Conservation (phyloP, 495 filamentous ascomycete genomes). For the Chaetomium cochliodes region DNA sequence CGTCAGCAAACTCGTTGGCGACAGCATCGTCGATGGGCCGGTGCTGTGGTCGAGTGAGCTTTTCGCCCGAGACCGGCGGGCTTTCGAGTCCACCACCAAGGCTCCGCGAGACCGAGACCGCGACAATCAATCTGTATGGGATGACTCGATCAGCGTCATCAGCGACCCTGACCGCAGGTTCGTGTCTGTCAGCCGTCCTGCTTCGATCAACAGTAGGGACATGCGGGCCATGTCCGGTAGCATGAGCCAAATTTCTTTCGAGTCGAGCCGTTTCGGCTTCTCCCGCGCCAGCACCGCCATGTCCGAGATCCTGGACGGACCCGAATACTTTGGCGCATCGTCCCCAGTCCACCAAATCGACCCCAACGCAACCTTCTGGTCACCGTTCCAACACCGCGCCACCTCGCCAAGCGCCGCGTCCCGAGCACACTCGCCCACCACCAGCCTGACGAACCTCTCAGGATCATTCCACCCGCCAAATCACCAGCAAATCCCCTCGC, state of each 20-base stretch:
- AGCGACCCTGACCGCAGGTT: conserved; percentile 52
- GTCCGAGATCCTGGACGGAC: conserved; percentile 65
- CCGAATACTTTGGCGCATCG: conserved; percentile 64
- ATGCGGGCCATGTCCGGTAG: conserved; percentile 55
- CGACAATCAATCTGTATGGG: conserved; percentile 46
- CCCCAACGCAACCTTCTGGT: conserved; percentile 84
- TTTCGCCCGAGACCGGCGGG: conserved; percentile 73
- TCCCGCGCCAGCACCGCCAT: conserved; percentile 55
- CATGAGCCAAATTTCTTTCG: conserved; percentile 63
- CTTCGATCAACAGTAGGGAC: conserved; percentile 43
- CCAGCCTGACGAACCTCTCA: conserved; percentile 52
- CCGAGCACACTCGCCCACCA: conserved; percentile 56
- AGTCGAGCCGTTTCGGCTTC: conserved; percentile 60
- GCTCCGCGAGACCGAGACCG: conserved; percentile 36
- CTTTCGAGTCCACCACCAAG: conserved; percentile 62
- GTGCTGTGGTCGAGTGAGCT: conserved; percentile 92
- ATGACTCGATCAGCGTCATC: conserved; percentile 55
- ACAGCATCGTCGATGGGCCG: conserved; percentile 80
- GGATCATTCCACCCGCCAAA: conserved; percentile 45
- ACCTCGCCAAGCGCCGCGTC: conserved; percentile 59
- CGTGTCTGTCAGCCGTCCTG: conserved; percentile 36
- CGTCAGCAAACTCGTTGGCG: conserved; percentile 81
- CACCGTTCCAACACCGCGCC: conserved; percentile 66
- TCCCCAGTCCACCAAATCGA: conserved; percentile 73
- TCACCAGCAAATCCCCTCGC: conserved; percentile 43